phyloP scores from a whole-genome alignment of 305 asterid species.

The Rubia peregrina region DNA sequence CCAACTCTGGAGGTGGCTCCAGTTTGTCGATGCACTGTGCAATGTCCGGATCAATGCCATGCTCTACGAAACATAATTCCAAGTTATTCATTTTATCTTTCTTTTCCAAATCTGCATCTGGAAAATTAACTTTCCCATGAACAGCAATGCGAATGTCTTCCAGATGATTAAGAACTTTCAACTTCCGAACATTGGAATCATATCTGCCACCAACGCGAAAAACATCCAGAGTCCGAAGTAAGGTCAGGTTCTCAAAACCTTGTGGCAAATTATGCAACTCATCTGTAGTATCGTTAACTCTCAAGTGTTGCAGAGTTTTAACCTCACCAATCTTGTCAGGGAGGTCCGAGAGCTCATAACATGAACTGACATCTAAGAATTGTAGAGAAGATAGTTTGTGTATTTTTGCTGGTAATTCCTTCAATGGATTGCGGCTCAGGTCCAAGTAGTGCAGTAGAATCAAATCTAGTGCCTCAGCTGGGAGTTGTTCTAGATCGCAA shows the following conservation, averaged over 20 bases:
- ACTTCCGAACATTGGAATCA: neutral
- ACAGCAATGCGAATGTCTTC: neutral
- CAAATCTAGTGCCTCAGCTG: conserved; percentile 4
- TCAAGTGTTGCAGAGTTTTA: conserved; percentile 14
- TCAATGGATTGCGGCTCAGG: conserved; percentile 14
- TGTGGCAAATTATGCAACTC: neutral
- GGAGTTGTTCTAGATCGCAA: conserved; percentile 13
- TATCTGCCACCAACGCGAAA: neutral
- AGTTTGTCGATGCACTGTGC: neutral
- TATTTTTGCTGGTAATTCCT: conserved; percentile 13
- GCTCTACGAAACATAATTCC: conserved; percentile 2
- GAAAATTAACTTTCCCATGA: neutral
- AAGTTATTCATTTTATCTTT: neutral
- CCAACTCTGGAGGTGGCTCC: neutral
- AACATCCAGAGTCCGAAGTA: neutral
- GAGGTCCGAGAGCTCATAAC: neutral
- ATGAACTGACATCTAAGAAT: conserved; percentile 7
- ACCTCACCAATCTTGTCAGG: conserved; percentile 15
- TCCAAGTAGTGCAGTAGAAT: conserved; percentile 14
- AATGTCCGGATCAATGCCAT: neutral
- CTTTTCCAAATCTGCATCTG: neutral
- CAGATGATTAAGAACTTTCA: neutral
- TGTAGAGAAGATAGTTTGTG: conserved; percentile 9
- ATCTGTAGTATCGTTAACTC: neutral
- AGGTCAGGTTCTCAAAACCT: neutral